Base-by-base conservation (phyloP, 345 rosid species). In the Acer campestre region DNA sequence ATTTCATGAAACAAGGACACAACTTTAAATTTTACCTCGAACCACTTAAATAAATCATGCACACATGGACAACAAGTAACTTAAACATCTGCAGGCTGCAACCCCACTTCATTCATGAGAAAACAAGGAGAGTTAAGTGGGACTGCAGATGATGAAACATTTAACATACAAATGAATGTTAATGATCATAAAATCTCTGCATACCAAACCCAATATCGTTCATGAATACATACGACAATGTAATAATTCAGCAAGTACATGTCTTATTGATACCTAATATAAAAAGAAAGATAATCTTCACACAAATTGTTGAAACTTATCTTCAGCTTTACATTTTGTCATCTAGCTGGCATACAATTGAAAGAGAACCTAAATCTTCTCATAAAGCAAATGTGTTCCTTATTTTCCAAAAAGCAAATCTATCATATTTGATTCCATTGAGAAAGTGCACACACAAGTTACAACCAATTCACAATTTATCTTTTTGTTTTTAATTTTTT, bases 311-410 rank as follows among this genome's bases (percentile, higher is more conserved):
- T n/a, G 18, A 51, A 10, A 1, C 68, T 64, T 64, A 63, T 70
- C 72, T 44, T 75, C 49, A 40, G 9, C 70, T 48, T 49, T 11
- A 23, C 44, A 49, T 69, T 18, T 40, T 70, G 65, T 49, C 46
- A 74, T 23, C 48, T 38, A 49, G 49, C 70, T 29, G 48, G 71
- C 29, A 49, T 38, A 1, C 31, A 67, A 9, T 48, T 64, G n/a
- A 35, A 72, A n/a, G 66, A 75, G 14, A 67, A 20, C 63, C 31
- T 66, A 58, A 35, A 61, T 22, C 49, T 29, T 29, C 63, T 18
- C 25, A 48, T 49, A 62, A 22, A 17, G 58, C 29, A 35, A 35
- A 35, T 35, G 6, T 35, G 38, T 35, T 35, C 38, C 23, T 14
- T 42, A 79, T 46, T 38, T 66, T 44, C 61, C 20, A 25, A 9